These are phyloP conservation scores for Onygena corvina DNA, from an alignment of 2,329 filamentous ascomycete genomes.

Conservation along the genomic window DNA sequence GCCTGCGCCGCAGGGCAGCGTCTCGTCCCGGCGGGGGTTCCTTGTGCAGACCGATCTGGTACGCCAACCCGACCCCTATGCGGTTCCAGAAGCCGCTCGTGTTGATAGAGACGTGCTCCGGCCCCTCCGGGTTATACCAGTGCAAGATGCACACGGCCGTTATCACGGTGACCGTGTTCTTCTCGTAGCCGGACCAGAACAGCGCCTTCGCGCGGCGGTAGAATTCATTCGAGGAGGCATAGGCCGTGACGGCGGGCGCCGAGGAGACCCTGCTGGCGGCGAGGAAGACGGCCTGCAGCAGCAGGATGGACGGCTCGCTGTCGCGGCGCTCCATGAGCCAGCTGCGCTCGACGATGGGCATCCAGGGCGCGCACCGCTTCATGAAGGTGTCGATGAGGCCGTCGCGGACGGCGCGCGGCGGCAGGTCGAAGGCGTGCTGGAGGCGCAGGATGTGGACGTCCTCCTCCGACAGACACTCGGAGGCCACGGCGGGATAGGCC, in stretches of 20 bases:
- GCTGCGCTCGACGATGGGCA: slow-evolving; percentile 24
- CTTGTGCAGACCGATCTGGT: slow-evolving; percentile 36
- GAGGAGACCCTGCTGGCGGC: slow-evolving; percentile 34
- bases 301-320: slow-evolving; percentile 22
- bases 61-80: slow-evolving; percentile 33
- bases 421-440: slow-evolving; percentile 22
- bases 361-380: slow-evolving; percentile 25
- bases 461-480: slow-evolving; percentile 20
- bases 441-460: slow-evolving; percentile 20
- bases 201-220: slow-evolving; percentile 26
- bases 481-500: slow-evolving; percentile 18
- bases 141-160: slow-evolving; percentile 25
- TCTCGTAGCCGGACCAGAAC: slow-evolving; percentile 26
- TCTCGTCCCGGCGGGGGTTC: slow-evolving; percentile 29
- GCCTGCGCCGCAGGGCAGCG: slow-evolving; percentile 27
- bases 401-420: slow-evolving; percentile 21
- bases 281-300: slow-evolving; percentile 32
- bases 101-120: slow-evolving; percentile 31
- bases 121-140: slow-evolving; percentile 27
- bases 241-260: slow-evolving; percentile 21
- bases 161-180: slow-evolving; percentile 23
- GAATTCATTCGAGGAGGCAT: slow-evolving; percentile 23
- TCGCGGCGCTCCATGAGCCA: slow-evolving; percentile 22
- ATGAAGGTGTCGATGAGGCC: slow-evolving; percentile 25
- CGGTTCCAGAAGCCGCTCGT: slow-evolving; percentile 37